Conservation (phyloP, 371 early-diverging fungal species). For the Sporodiniella umbellata region DNA sequence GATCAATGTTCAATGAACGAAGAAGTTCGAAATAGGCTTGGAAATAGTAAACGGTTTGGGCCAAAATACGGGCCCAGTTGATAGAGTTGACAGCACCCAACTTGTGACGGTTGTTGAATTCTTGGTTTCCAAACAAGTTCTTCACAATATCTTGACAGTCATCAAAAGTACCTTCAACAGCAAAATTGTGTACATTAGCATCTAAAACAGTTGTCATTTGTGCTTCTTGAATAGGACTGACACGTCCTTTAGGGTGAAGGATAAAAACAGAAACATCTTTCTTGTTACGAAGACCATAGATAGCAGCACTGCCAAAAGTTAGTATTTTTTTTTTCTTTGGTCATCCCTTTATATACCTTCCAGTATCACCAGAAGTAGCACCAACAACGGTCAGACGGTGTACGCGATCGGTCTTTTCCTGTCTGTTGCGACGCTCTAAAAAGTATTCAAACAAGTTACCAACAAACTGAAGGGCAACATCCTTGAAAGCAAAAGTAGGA, state of each 20-base stretch:
- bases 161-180: constrained; percentile 93
- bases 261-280: constrained; percentile 91
- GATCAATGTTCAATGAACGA: constrained; percentile 53
- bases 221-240: constrained; percentile 92
- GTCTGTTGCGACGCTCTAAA: constrained; percentile 73
- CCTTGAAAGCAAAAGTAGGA: constrained; percentile 98
- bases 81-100: constrained; percentile 98
- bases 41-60: constrained; percentile 95
- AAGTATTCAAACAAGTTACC: constrained; percentile 98
- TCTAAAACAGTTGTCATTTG: constrained; percentile 97
- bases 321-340: too few relatives aligned
- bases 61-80: constrained; percentile 97
- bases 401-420: constrained; percentile 39
- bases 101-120: constrained; percentile 72
- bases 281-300: constrained; percentile 94
- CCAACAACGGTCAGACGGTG: constrained; percentile 90
- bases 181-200: constrained; percentile 88
- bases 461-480: constrained; percentile 94
- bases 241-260: constrained; percentile 87
- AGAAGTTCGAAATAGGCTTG: constrained; percentile 80
- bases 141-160: constrained; percentile 97
- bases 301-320: constrained; percentile 98
- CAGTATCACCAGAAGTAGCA: constrained; percentile 98
- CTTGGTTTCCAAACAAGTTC: constrained; percentile 77
- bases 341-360: constrained; percentile 48